These are phyloP conservation scores for Umbilicus rupestris DNA, from an alignment of 164 flowering plant genomes.

Conservation along the genomic window DNA sequence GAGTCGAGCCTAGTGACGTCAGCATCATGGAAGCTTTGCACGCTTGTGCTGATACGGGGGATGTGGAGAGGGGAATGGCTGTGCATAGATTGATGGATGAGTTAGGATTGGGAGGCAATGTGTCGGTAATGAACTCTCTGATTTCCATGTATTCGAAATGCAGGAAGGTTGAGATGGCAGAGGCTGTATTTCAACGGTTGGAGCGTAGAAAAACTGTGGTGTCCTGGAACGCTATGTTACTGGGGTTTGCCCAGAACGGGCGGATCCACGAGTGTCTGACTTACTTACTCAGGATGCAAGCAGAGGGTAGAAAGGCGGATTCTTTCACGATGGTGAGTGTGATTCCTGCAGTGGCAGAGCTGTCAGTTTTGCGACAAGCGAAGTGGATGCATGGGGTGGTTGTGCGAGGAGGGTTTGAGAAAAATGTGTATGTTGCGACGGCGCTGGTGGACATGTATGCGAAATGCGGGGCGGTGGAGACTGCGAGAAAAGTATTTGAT, in stretches of 20 bases:
- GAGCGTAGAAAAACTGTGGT: conserved; percentile 48
- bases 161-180: conserved; percentile 52
- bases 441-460: conserved; percentile 92
- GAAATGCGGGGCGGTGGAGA: conserved; percentile 74
- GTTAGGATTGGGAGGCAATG: conserved; percentile 38
- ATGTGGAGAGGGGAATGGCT: conserved; percentile 43
- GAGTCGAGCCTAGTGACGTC: conserved; percentile 55
- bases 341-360: conserved; percentile 65
- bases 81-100: conserved; percentile 42
- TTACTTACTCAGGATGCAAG: conserved; percentile 45
- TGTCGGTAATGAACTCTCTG: conserved; percentile 64
- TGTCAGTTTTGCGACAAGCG: conserved; percentile 55
- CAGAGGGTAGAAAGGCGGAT: conserved; percentile 40
- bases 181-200: conserved; percentile 38
- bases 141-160: conserved; percentile 90
- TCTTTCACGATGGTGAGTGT: conserved; percentile 76
- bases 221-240: conserved; percentile 88
- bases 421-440: conserved; percentile 58
- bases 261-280: conserved; percentile 46
- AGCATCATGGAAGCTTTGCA: conserved; percentile 63
- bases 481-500: conserved; percentile 70
- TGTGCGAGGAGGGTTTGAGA: conserved; percentile 43
- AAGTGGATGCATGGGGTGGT: conserved; percentile 80
- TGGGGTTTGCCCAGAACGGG: conserved; percentile 76
- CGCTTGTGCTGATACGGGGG: conserved; percentile 69